A percentile compares a stretch with the other conserved stretches of the same genome.
These are phyloP conservation scores for Aspergillus vadensis DNA, from an alignment of 2,329 filamentous ascomycete species.

Conservation along the genomic window DNA sequence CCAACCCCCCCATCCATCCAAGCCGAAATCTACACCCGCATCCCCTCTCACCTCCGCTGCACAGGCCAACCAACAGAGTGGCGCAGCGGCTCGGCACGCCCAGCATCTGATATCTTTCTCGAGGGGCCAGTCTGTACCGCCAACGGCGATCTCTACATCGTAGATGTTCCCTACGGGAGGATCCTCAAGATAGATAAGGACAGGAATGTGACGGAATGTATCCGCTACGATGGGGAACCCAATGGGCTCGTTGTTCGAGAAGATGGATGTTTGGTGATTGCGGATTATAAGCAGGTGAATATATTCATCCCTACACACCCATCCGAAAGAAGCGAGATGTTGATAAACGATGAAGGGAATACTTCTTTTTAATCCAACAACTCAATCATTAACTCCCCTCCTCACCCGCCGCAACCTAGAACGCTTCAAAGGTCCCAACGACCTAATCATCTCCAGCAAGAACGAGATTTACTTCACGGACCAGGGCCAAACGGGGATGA, in stretches of 20 bases:
- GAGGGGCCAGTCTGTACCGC: not conserved
- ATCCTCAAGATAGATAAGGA: not conserved
- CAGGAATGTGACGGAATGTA: not conserved
- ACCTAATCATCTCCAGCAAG: not conserved
- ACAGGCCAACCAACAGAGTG: no score
- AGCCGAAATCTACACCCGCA: not conserved
- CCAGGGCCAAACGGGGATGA: not conserved
- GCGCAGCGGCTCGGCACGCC: not conserved
- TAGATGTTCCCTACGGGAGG: not conserved
- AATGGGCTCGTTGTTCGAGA: not conserved
- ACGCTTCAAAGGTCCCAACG: not conserved
- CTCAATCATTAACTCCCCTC: not conserved
- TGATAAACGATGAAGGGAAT: not conserved
- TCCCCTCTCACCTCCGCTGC: not conserved
- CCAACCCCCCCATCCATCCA: not conserved
- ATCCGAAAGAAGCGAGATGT: not conserved
- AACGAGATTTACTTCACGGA: not conserved
- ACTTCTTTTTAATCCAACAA: not conserved
- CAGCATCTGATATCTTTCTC: constrained; percentile 1
- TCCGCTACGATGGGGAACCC: not conserved
- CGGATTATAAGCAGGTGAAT: no score
- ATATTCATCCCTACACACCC: no score
- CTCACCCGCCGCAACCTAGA: not conserved
- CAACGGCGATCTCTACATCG: not conserved
- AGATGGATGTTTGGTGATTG: no score